Conservation (phyloP, 2,329 filamentous ascomycete genomes). For the Pseudocercospora fijiensis region DNA sequence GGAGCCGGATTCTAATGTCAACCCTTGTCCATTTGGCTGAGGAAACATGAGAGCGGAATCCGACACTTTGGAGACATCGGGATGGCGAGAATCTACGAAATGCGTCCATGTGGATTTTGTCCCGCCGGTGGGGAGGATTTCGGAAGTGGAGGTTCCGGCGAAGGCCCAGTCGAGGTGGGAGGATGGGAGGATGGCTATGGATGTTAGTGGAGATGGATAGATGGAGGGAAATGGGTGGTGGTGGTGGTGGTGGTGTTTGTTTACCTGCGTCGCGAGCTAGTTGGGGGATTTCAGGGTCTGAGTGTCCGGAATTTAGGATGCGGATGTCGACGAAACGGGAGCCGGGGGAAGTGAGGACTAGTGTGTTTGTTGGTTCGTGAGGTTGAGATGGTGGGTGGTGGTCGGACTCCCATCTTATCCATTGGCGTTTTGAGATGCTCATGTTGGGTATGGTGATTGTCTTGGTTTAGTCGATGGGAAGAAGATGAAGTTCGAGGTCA, state of each 20-base stretch:
- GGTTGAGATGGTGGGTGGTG: conserved; percentile 35
- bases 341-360: conserved; percentile 62
- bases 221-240: too few relatives aligned
- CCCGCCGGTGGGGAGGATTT: conserved; percentile 19
- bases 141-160: conserved; percentile 54
- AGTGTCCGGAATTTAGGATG: conserved; percentile 42
- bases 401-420: conserved; percentile 59
- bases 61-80: conserved; percentile 39
- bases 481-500: conserved; percentile 2
- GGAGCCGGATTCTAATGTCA: conserved; percentile 56
- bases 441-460: conserved; percentile 16
- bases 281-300: background rate
- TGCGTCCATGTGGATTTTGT: conserved; percentile 54
- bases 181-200: conserved; percentile 32
- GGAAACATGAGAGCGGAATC: conserved; percentile 61
- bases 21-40: conserved; percentile 40
- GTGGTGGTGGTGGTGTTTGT: too few relatives aligned
- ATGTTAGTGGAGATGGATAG: background rate
- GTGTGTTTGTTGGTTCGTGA: conserved; percentile 61
- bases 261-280: conserved; percentile 12
- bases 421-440: conserved; percentile 58
- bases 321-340: conserved; percentile 63
- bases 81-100: conserved; percentile 58
- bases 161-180: conserved; percentile 64
- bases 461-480: background rate